These are phyloP conservation scores for Astragalus glycyphyllos DNA, from an alignment of 306 rosid species.

Conservation along the genomic window DNA sequence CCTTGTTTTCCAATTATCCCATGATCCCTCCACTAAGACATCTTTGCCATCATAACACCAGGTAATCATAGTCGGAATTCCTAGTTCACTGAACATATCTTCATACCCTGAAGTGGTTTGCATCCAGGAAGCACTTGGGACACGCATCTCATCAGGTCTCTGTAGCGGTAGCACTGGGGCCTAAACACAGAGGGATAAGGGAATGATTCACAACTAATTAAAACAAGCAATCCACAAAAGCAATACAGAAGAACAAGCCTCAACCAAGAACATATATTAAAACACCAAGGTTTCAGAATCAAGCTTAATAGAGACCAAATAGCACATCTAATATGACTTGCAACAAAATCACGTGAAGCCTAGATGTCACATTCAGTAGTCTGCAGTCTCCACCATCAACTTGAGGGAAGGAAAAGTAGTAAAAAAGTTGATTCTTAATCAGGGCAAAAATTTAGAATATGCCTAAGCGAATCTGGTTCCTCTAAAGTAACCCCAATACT, in stretches of 20 bases:
- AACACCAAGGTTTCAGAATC: conserved; percentile 29
- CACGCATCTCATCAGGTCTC: conserved; percentile 88
- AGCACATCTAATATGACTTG: conserved; percentile 5
- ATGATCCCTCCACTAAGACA: conserved; percentile 92
- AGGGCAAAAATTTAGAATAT: conserved; percentile 42
- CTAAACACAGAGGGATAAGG: conserved; percentile 49
- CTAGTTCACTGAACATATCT: conserved; percentile 70
- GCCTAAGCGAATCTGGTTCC: conserved; percentile 41
- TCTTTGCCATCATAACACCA: conserved; percentile 92
- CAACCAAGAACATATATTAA: conserved; percentile 31
- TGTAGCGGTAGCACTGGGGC: conserved; percentile 82
- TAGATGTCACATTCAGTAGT: conserved; percentile 24
- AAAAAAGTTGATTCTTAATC: conserved; percentile 19
- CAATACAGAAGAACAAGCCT: conserved; percentile 7
- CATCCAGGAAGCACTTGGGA: conserved; percentile 76
- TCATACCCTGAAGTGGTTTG: conserved; percentile 65
- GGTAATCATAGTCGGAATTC: conserved; percentile 95
- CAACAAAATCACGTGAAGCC: not conserved
- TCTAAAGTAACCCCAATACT: conserved; percentile 36
- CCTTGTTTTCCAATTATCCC: conserved; percentile 98
- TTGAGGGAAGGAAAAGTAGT: not conserved
- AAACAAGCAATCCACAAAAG: conserved; percentile 24
- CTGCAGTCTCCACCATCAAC: conserved; percentile 32
- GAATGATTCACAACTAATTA: conserved; percentile 22
- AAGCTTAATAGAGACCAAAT: conserved; percentile 12